Evolutionary conservation across 2,329 filamentous ascomycete genomes (phyloP), one percentile per base, ranked within the genome.

Genomic region (Xylaria polymorpha): DNA sequence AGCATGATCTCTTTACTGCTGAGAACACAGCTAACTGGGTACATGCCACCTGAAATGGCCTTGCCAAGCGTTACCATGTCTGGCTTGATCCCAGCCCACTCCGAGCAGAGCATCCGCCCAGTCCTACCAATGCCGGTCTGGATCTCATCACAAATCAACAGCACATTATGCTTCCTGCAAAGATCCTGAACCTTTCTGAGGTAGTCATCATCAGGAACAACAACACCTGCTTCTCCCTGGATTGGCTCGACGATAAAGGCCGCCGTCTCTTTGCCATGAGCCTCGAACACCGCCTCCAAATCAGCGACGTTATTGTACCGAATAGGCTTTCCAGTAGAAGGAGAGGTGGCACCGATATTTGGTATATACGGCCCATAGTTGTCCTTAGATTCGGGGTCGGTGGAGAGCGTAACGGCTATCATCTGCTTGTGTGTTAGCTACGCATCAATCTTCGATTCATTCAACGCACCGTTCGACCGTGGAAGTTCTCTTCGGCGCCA

Each of bases 311-410:
- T 92, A 84, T 97, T 95, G 85, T 94, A 99, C 50, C 91, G 88
- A 75, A 98, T 94, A 18, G 88, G 82, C 82, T 92, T 90, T 74
- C 89, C 88, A 0, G 94, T 97, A 15, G 89, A 86, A 35, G 95
- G 95, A 79, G 88, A 90, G 37, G 84, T 82, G 72, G 93, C 92
- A 63, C 95, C 94, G 70, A 98, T 91, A 75, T 92, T 92, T 73
- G 96, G 96, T 25, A 99, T 88, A 79, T 97, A 98, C 20, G 96
- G 96, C 10, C 96, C 96, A 80, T 99, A 99, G 86, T 98, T 97
- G 74, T 96, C 94, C 77, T 94, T 92, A 58, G 94, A 98, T 82
- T 99, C 96, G 39, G 94, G 93, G 80, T 99, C 96, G 35, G 93
- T 94, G 20, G 95, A 98, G 83, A 99, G 90, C 62, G 95, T 97